These are phyloP conservation scores for Onygena corvina DNA, from an alignment of 2,329 filamentous ascomycete species.

Conservation along the genomic window DNA sequence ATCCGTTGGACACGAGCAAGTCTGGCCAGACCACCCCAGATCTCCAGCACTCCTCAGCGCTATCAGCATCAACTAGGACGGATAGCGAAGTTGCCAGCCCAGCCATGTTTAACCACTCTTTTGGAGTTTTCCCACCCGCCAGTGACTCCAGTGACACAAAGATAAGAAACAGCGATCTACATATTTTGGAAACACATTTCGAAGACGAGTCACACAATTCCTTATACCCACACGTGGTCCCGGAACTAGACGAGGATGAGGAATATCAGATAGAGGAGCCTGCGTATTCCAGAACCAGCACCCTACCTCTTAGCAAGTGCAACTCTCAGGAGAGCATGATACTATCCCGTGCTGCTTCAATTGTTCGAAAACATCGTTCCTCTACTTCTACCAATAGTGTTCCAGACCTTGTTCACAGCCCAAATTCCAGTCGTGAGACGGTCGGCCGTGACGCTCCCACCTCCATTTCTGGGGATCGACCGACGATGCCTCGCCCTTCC, in stretches of 20 bases:
- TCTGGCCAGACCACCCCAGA: slow-evolving; percentile 6
- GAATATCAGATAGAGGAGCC: slow-evolving; percentile 30
- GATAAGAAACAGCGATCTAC: slow-evolving; percentile 22
- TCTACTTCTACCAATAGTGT: slow-evolving; percentile 36
- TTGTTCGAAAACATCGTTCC: slow-evolving; percentile 37
- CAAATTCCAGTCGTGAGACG: slow-evolving; percentile 30
- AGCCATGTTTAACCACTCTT: slow-evolving; percentile 7
- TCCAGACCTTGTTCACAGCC: slow-evolving; percentile 34
- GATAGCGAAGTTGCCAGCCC: neutral
- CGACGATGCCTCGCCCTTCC: slow-evolving; percentile 13
- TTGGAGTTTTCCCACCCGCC: slow-evolving; percentile 7
- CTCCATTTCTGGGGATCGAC: slow-evolving; percentile 4
- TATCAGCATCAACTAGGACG: neutral
- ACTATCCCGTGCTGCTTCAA: slow-evolving; percentile 38
- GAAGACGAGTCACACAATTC: slow-evolving; percentile 25
- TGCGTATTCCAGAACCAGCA: slow-evolving; percentile 36
- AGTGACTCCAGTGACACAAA: slow-evolving; percentile 8
- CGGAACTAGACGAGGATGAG: slow-evolving; percentile 36
- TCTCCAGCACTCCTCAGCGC: neutral
- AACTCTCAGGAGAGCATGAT: slow-evolving; percentile 47
- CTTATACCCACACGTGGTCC: slow-evolving; percentile 32
- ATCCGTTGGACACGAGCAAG: neutral
- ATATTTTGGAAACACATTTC: slow-evolving; percentile 23
- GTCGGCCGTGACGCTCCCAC: slow-evolving; percentile 15
- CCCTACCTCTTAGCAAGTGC: slow-evolving; percentile 43